phyloP scores from a whole-genome alignment of 2,329 filamentous ascomycete genomes.

The Stachybotrys chlorohalonatus region DNA sequence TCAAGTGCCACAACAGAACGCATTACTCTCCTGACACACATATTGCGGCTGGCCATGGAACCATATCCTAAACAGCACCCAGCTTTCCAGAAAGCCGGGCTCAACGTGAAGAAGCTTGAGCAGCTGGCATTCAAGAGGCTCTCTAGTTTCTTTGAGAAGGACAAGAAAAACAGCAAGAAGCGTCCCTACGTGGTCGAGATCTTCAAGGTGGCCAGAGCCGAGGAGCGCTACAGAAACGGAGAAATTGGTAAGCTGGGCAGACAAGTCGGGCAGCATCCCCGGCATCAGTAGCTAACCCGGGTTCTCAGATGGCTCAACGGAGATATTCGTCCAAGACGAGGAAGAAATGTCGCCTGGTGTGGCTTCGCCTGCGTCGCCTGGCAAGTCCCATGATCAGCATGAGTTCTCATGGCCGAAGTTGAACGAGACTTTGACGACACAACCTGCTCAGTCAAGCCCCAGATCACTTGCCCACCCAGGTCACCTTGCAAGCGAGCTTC shows the following conservation, averaged over 20 bases:
- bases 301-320: constrained; percentile 34
- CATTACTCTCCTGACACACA: constrained; percentile 49
- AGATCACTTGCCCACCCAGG: constrained; percentile 19
- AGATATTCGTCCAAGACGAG: constrained; percentile 42
- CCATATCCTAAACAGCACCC: constrained; percentile 39
- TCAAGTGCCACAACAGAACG: constrained; percentile 34
- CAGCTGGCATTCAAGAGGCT: constrained; percentile 49
- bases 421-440: constrained; percentile 20
- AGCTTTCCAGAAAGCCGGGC: constrained; percentile 41
- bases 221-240: constrained; percentile 46
- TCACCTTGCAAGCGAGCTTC: constrained; percentile 32
- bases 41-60: constrained; percentile 47
- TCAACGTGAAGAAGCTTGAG: constrained; percentile 48
- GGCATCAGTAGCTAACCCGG: constrained; percentile 5
- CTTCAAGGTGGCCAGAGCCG: constrained; percentile 48
- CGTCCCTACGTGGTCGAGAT: constrained; percentile 48
- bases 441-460: constrained; percentile 27
- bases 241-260: constrained; percentile 42
- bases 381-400: constrained; percentile 35
- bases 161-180: constrained; percentile 46
- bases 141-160: constrained; percentile 48
- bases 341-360: constrained; percentile 40
- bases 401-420: constrained; percentile 26
- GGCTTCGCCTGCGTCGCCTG: constrained; percentile 32
- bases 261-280: neutral